These are phyloP conservation scores for Phyllostachys edulis DNA, from an alignment of 176 grass and related monocot species.

Conservation along the genomic window DNA sequence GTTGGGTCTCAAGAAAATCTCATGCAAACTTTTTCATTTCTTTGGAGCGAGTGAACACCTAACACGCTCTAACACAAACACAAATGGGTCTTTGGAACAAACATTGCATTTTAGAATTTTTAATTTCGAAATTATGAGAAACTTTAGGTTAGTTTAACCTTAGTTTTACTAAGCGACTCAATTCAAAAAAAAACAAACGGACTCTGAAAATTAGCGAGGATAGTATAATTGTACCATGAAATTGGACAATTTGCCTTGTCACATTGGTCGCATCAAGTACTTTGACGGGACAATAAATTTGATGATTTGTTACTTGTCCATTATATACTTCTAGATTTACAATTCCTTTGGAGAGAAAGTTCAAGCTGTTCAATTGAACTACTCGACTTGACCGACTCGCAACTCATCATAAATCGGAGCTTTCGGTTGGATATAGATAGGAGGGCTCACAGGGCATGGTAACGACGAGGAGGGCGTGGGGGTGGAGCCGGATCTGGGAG, in stretches of 20 bases:
- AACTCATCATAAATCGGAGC: neutral
- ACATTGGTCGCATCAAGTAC: neutral
- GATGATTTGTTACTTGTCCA: neutral
- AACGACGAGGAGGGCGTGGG: constrained; percentile 63
- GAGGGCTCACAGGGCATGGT: constrained; percentile 78
- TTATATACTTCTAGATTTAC: neutral
- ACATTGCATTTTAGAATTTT: neutral
- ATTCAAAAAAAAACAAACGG: neutral
- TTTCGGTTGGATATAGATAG: neutral
- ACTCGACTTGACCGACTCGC: neutral
- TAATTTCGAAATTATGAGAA: neutral
- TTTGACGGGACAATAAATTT: neutral
- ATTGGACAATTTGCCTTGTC: constrained; percentile 7
- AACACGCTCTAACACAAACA: neutral
- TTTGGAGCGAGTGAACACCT: neutral
- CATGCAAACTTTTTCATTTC: neutral
- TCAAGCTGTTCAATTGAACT: neutral
- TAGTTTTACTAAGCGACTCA: neutral
- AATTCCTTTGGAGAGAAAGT: neutral
- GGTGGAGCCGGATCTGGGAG: constrained; percentile 81
- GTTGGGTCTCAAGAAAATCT: neutral
- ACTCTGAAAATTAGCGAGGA: neutral
- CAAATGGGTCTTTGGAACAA: neutral
- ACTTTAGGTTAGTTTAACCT: too few species aligned
- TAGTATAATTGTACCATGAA: neutral